Evolutionary conservation across 768 basidiomycete species (phyloP), one percentile per base, ranked within the genome.

Genomic region (Suillus americanus): DNA sequence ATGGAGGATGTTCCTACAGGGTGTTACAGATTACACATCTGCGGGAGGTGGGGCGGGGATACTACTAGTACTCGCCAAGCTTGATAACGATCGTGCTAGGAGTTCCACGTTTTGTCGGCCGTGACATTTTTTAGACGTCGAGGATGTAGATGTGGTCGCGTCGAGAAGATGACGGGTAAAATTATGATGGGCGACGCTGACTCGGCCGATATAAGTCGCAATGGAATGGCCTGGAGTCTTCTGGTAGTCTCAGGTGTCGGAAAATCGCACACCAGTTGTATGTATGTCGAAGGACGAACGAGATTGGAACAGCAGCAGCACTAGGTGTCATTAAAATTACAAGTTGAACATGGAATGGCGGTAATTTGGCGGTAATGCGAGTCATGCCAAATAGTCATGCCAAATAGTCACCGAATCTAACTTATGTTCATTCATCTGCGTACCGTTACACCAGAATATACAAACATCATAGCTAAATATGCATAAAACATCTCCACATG

Each of bases 1-100:
- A 99, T 99, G 10, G 96, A 98, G 0, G 97, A 97, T 2, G 95
- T 95, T 62, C 97, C 96, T 66, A 50, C 48, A 64, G 38, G 53
- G 37, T 53, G 67, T 71, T 45, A 75, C 62, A 61, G 60, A 55
- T 56, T 45, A 59, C 40, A 59, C 18, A 59, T 59, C 40, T 67
- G 57, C 63, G 55, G 54, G 35, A 59, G 54, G 38, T 62, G 45
- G 37, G 61, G 60, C 33, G 55, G 35, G 50, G 45, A 66, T 59
- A 14, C 62, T 43, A 43, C 48, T 35, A 66, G n/a, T n/a, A 66
- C 82, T 68, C 61, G 91, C 91, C 92, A 25, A 95, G 85, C 77
- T 95, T 95, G 78, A 95, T 93, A 61, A 95, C 91, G 66, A 95
- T 90, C 5, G 90, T 94, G 68, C 80, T 85, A 14, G 85, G 80